Percentiles rank a stretch among this genome's conserved stretches.
phyloP scores from a whole-genome alignment of 164 flowering plant genomes.

The Vitis rotundifolia region DNA sequence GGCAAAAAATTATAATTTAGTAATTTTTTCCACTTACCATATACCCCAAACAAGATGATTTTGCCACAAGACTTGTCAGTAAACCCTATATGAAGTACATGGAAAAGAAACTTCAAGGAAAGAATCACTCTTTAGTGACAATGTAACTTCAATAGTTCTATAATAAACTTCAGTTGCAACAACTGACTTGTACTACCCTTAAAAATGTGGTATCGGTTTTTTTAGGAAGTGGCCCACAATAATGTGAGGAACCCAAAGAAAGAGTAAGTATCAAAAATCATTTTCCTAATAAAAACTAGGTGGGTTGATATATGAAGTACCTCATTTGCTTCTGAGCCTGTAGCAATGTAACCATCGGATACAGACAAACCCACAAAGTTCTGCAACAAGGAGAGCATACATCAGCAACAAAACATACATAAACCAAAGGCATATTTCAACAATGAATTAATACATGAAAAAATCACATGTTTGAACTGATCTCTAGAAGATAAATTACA shows the following conservation, averaged over 20 bases:
- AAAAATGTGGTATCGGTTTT: too few species aligned
- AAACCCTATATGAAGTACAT: too few species aligned
- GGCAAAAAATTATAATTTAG: too few species aligned
- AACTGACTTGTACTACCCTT: too few species aligned
- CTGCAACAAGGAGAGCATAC: slow-evolving; percentile 43
- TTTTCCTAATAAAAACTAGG: not conserved
- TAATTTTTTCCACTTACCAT: too few species aligned
- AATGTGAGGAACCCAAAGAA: not conserved
- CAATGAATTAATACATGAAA: not conserved
- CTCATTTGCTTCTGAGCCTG: slow-evolving; percentile 99
- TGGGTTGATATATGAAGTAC: slow-evolving; percentile 32
- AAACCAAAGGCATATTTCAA: not conserved
- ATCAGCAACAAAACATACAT: slow-evolving; percentile 14
- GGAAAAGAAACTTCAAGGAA: too few species aligned
- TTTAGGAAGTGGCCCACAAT: not conserved
- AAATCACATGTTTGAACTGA: not conserved
- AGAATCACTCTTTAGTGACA: too few species aligned
- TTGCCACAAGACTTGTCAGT: too few species aligned
- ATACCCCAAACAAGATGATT: too few species aligned
- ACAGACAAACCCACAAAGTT: slow-evolving; percentile 96
- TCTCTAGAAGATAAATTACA: not conserved
- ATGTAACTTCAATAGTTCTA: too few species aligned
- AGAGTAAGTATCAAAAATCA: not conserved
- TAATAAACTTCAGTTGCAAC: too few species aligned
- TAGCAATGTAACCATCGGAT: slow-evolving; percentile 88